phyloP scores from a whole-genome alignment of 805 yeast species.

The Sugiyamaella boreocaroliniensis region DNA sequence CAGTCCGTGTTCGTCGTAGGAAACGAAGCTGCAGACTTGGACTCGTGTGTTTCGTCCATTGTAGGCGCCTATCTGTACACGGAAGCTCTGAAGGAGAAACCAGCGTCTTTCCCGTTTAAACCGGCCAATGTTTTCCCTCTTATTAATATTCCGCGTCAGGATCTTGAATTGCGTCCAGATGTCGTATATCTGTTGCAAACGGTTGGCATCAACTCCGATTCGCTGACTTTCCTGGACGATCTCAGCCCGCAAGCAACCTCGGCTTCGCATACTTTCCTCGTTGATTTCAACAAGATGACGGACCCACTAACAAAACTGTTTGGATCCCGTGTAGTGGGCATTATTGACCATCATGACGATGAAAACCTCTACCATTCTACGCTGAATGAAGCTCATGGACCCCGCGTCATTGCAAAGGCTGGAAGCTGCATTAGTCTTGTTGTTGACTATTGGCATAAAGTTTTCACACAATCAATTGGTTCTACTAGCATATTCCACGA shows the following conservation, averaged over 20 bases:
- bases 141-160: slow-evolving; percentile 62
- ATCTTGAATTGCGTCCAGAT: slow-evolving; percentile 66
- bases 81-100: slow-evolving; percentile 21
- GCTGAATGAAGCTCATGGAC: slow-evolving; percentile 30
- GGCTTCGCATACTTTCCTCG: slow-evolving; percentile 46
- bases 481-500: slow-evolving; percentile 12
- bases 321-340: slow-evolving; percentile 42
- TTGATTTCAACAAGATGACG: slow-evolving; percentile 74
- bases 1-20: slow-evolving; percentile 51
- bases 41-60: slow-evolving; percentile 75
- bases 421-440: slow-evolving; percentile 84
- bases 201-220: slow-evolving; percentile 41
- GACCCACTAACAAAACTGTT: slow-evolving; percentile 36
- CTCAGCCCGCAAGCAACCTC: slow-evolving; percentile 25
- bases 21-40: slow-evolving; percentile 80
- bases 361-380: slow-evolving; percentile 45
- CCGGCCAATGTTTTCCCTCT: slow-evolving; percentile 51
- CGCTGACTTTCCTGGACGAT: slow-evolving; percentile 65
- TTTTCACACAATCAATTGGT: slow-evolving; percentile 4
- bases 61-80: slow-evolving; percentile 54
- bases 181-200: slow-evolving; percentile 46
- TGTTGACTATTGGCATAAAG: slow-evolving; percentile 45
- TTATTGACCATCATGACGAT: slow-evolving; percentile 88
- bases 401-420: slow-evolving; percentile 51
- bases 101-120: background rate